Base-by-base conservation (phyloP, 2,329 filamentous ascomycete species). In the Curvularia sp. region DNA sequence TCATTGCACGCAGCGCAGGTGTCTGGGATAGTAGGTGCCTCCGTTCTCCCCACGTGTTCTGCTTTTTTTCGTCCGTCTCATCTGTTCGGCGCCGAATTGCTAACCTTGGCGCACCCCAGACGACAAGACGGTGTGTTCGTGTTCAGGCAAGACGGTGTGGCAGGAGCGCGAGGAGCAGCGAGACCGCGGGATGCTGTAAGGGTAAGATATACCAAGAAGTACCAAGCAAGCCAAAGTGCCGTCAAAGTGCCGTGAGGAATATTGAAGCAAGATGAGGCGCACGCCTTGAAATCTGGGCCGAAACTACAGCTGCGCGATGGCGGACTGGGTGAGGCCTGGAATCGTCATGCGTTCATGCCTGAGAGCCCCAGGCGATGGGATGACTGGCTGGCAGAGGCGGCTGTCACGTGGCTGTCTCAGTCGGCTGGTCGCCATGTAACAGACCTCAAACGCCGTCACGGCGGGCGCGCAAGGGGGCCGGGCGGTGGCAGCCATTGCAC, bases 61-160 rank as follows among this genome's bases (percentile, higher is more conserved):
- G 35, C 30, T 22, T 20, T 28, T 26, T 26, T 39, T 4, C 12
- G 38, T 33, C 26, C 9, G 12, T 30, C 51, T 47, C 43, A 31
- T 47, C 28, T 20, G 53, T 30, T 18, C 6, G 24, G 20, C 30
- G 20, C 28, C 22, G 31, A 20, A 18, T 35, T 51, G 51, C 55
- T 62, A 47, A 58, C 41, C 10, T 15, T 42, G 35, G 22, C 48
- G 20, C 33, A 13, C 35, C 24, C 15, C 48, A 69, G 67, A 99
- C 71, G 92, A 97, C 76, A 99, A 98, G 85, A 97, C 91, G 46
- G 94, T 99, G 5, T 99, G 95, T 77, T 97, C 93, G 48, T 99
- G 95, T 79, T 96, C 93, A 38, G 95, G 95, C 4, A 98, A 98
- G 86, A 98, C 93, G 56, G 86, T 99, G 10, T 99, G 95, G 95